Evolutionary conservation across 306 rosid genomes (phyloP), one percentile per base, ranked within the genome.

Genomic region (Fragaria vesca): DNA sequence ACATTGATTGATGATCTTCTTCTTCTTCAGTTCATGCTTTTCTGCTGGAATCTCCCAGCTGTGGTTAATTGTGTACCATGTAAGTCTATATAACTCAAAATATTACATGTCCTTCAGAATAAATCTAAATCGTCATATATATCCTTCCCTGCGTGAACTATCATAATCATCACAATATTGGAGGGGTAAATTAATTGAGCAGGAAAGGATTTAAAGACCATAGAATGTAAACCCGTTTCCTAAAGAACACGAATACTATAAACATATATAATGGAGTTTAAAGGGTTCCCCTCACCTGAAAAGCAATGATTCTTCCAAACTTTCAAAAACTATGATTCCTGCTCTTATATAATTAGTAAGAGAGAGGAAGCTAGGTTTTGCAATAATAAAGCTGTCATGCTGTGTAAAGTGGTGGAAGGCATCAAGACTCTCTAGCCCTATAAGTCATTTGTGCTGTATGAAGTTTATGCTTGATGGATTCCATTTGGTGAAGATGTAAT

Each of bases 401-500:
- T 13, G 21, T 38, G 21, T 54, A 38, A 36, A 36, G 66, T 38
- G 76, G 4, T 36, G 34, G 50, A 38, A 18, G 21, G 67, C 66
- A 73, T 73, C 67, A 57, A 73, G 34, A 38, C 1, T 73, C 21
- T 54, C 40, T 32, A 32, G 36, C 36, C 36, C 36, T 12, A 38
- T 38, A 36, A 21, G n/a, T 73, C 21, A 4, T 6, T 52, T 52
- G 50, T 32, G 76, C 65, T 72, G 13, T 20, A 12, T 20, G 76
- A 36, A 54, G 40, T 21, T 65, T 36, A 65, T 58, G 77, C 57
- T 42, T 57, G 54, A 6, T 42, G 63, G 68, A 73, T 73, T 40
- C 76, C 7, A n/a, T 11, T 34, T 54, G 20, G 16, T 6, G 42
- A 48, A 48, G 42, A 58, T 45, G 16, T 57, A 24, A 42, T 24